A percentile compares a stretch with the other conserved stretches of the same genome.
Evolutionary conservation across 2,329 filamentous ascomycete species (phyloP).

Genomic region (Aspergillus arachidicola): DNA sequence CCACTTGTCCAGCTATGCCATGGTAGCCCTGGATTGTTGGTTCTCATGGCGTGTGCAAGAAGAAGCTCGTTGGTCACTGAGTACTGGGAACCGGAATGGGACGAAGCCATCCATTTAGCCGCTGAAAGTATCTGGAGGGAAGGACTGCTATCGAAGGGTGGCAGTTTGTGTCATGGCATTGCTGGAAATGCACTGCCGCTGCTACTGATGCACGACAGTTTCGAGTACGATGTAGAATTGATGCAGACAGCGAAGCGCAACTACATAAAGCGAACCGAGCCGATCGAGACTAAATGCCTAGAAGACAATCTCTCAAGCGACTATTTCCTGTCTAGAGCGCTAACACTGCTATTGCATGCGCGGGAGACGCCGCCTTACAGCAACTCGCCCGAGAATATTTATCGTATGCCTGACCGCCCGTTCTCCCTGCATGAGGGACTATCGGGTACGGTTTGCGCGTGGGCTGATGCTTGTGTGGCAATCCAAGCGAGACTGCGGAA

Average conservation of each 20-base stretch:
- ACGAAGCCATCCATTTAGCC: slow-evolving; percentile 35
- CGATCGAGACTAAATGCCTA: slow-evolving; percentile 1
- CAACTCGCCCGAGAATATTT: slow-evolving; percentile 26
- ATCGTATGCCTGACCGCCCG: slow-evolving; percentile 45
- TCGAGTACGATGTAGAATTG: slow-evolving; percentile 33
- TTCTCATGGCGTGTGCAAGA: slow-evolving; percentile 38
- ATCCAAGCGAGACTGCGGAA: slow-evolving; percentile 39
- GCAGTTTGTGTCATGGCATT: slow-evolving; percentile 45
- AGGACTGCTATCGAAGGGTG: slow-evolving; percentile 46
- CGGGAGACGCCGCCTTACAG: slow-evolving; percentile 42
- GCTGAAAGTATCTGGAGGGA: slow-evolving; percentile 44
- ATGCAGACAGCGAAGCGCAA: slow-evolving; percentile 25
- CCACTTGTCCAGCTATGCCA: slow-evolving; percentile 47
- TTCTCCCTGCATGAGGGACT: slow-evolving; percentile 45
- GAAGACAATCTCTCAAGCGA: slow-evolving; percentile 31
- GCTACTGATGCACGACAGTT: slow-evolving; percentile 39
- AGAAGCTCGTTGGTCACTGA: slow-evolving; percentile 30
- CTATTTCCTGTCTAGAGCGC: slow-evolving; percentile 41
- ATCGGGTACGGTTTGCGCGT: slow-evolving; percentile 44
- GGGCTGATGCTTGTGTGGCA: slow-evolving; percentile 43
- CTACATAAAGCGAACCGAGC: slow-evolving; percentile 22
- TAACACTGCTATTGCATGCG: slow-evolving; percentile 42
- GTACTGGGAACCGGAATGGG: slow-evolving; percentile 44
- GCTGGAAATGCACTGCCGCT: slow-evolving; percentile 46
- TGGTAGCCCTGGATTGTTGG: slow-evolving; percentile 41